Conservation (phyloP, 805 yeast genomes). For the Starmerella davenportii region DNA sequence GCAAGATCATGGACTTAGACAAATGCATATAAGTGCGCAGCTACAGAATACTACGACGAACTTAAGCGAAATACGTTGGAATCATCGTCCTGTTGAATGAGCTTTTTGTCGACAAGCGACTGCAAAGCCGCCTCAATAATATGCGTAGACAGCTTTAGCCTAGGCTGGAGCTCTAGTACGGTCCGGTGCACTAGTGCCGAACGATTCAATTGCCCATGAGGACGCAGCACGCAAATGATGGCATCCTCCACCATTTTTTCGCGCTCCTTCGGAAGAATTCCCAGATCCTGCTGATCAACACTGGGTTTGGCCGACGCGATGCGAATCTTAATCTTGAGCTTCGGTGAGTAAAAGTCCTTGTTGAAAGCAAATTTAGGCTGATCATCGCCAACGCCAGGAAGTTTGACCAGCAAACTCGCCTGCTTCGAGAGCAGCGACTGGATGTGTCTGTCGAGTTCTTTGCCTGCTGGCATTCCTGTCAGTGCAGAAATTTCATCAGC, state of each 20-base stretch:
- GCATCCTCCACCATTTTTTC: constrained; percentile 75
- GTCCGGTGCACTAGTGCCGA: constrained; percentile 70
- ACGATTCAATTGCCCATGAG: constrained; percentile 62
- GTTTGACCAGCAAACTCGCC: constrained; percentile 60
- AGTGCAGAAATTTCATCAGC: constrained; percentile 42
- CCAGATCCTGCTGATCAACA: constrained; percentile 38
- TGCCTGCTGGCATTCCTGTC: constrained; percentile 49
- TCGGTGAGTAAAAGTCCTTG: constrained; percentile 30
- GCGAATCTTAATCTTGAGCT: constrained; percentile 35
- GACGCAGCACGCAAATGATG: constrained; percentile 90
- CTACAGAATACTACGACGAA: too few relatives aligned
- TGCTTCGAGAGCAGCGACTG: constrained; percentile 73
- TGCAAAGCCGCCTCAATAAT: constrained; percentile 80
- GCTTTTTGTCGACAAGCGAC: constrained; percentile 65
- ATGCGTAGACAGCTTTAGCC: constrained; percentile 69
- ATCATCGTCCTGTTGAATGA: constrained; percentile 48
- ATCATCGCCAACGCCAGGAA: constrained; percentile 20
- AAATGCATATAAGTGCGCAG: too few relatives aligned
- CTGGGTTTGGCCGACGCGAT: constrained; percentile 24
- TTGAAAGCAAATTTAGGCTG: constrained; percentile 50
- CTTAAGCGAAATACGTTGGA: neutral
- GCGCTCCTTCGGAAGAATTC: constrained; percentile 52
- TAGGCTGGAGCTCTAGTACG: constrained; percentile 54
- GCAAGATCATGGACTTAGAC: too few relatives aligned
- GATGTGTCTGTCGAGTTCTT: constrained; percentile 58